Base-by-base conservation (phyloP, 805 yeast species). In the Zygoascus ofunaensis region DNA sequence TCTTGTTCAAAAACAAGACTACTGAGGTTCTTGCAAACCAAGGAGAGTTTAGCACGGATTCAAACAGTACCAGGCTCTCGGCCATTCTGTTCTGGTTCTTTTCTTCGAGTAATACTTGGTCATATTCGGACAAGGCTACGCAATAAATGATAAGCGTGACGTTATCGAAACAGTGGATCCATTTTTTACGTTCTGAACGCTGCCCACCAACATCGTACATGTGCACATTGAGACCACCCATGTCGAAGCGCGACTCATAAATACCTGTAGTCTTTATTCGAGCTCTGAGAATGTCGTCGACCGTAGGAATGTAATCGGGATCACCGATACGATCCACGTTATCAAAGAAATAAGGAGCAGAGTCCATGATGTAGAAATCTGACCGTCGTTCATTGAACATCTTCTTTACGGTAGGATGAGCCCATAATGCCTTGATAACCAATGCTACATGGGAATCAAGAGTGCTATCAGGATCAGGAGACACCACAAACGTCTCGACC, bases 101-200 rank as follows among this genome's bases (percentile, higher is more conserved):
- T 49, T 84, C 87, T 62, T 86, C 97, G 47, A 85, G 63, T 47
- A 89, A 65, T 2, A 77, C 80, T 64, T 87, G 96, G 61, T 89
- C 96, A 59, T 89, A 89, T 60, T 89, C 97, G 2, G 90, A 80
- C 43, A 89, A 64, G 0, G 97, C 87, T 19, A 87, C 95, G 62
- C 96, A 87, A 60, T 87, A 89, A 48, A 89, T 85, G 41, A 89
- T 82, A 39, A 84, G 71, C 0, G 95, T 83, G 28, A 89, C 96
- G 55, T 87, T 87, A 62, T 87, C 95, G 56, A 92, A 92, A 59
- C 95, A 86, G 64, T 92, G 94, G 49, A 92, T 87, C 98, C 98
- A 92, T 63, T 92, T 90, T 58, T 84, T 85, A 43, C 98, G 79
- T 67, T 92, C 98, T 2, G 94, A 79, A 55, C 98, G 72, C 64